phyloP scores from a whole-genome alignment of 2,329 filamentous ascomycete genomes.

The Fusarium pilosicola region DNA sequence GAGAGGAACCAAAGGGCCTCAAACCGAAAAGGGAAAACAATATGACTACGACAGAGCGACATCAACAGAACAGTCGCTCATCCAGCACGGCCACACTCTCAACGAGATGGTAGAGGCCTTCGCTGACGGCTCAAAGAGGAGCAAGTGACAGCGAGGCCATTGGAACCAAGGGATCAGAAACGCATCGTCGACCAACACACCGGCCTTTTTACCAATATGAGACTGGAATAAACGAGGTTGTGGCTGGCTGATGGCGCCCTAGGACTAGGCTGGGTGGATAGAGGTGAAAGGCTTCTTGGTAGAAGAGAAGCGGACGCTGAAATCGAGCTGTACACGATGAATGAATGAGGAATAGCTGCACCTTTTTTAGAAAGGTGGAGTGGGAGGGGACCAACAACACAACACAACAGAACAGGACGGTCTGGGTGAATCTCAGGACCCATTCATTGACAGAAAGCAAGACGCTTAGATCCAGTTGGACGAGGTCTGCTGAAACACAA shows the following conservation, averaged over 20 bases:
- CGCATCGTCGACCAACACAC: constrained; percentile 17
- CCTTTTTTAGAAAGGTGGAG: constrained; percentile 21
- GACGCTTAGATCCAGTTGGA: constrained; percentile 22
- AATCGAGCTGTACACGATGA: constrained; percentile 23
- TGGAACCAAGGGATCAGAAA: constrained; percentile 19
- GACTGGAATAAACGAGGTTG: constrained; percentile 11
- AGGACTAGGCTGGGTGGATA: constrained; percentile 27
- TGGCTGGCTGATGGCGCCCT: constrained; percentile 30
- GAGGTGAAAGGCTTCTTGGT: constrained; percentile 17
- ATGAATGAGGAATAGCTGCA: constrained; percentile 30
- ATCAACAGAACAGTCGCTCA: constrained; percentile 13
- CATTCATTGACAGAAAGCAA: constrained; percentile 6
- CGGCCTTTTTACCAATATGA: constrained; percentile 2
- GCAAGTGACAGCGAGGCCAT: constrained; percentile 31
- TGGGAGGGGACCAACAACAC: constrained; percentile 11
- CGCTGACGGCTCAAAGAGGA: constrained; percentile 19
- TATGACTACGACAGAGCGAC: constrained; percentile 22
- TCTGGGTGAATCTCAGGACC: constrained; percentile 15
- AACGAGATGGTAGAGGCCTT: constrained; percentile 5
- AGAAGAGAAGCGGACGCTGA: constrained; percentile 21
- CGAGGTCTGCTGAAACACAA: constrained; percentile 9
- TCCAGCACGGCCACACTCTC: constrained; percentile 12
- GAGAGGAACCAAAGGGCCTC: constrained; percentile 31
- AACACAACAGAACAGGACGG: not conserved
- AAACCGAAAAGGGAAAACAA: constrained; percentile 28